Base-by-base conservation (phyloP, 108 stramenopile genomes). In the Cyclostephanos tholiformis region DNA sequence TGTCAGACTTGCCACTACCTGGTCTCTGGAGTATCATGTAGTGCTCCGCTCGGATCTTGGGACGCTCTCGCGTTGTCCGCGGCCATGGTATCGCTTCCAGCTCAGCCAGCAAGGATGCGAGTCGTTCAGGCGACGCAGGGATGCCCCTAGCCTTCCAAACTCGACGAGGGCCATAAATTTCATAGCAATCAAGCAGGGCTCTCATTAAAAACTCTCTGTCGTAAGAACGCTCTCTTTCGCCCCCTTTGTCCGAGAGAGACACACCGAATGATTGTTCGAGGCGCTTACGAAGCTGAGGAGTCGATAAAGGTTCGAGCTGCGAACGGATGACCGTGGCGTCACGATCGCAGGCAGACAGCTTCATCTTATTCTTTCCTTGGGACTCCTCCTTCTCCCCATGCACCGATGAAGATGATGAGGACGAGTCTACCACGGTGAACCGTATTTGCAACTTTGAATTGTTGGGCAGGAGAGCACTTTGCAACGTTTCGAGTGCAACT, bases 1-100 rank as follows among this genome's bases (percentile, higher is more conserved):
- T 74, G 7, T 68, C 59, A 13, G 61, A 38, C 27, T 57, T 68
- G 29, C 68, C 66, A 36, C 46, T 73, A 2, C 78, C 71, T 27
- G 62, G 76, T 27, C 39, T 74, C 76, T 71, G 83, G 17, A 90
- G 67, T 22, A 88, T 90, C 82, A 88, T 82, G 67, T 90, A 90
- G n/a, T 82, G 44, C 51, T 86, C 68, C 0, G 89, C 89, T 23
- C 55, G 36, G n/a, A 88, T 88, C 60, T 75, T 82, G 20, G 83
- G 85, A 22, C 85, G 81, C 69, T 86, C 86, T 26, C 83, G 75
- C 20, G 61, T 79, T 22, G 79, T 82, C 16, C 52, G 61, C 4
- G 73, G 77, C 76, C 77, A 85, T 7, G 65, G 25, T 22, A 74
- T 60, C 13, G 67, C 72, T 12, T 71, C 65, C 16, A 90, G 58